Evolutionary conservation across 768 basidiomycete species (phyloP), one percentile per base, ranked within the genome.

Genomic region (Cystobasidium ongulense): DNA sequence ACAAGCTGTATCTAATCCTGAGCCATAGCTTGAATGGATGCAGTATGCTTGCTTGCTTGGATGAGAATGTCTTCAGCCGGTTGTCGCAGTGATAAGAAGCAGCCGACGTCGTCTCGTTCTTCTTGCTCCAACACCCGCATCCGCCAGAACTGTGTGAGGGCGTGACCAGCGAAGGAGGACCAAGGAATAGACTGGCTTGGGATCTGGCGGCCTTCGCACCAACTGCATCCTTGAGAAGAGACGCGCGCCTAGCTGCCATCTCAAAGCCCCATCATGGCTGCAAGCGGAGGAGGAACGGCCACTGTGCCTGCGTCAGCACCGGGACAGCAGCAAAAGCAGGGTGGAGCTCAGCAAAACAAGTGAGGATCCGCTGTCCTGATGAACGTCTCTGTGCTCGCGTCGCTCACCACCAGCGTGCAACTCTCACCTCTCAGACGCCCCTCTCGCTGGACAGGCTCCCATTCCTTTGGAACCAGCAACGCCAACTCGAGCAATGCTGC

Each of bases 361-460:
- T 50, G 46, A 50, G 46, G 46, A 8, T 4, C 46, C 46, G 8
- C 15, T 21, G 10, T 8, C 10, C 15, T n/a, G 4, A n/a, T 50
- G 46, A 4, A 11, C n/a, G 46, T n/a, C 3, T 11, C 18, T 50
- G 46, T 11, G 46, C 46, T 50, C 18, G 21, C 46, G 4, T 50
- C 4, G 15, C 46, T 4, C 5, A 50, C 18, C 46, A n/a, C n/a
- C n/a, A n/a, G n/a, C n/a, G n/a, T 50, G 18, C 46, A 4, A 8
- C 21, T 50, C 46, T 8, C 46, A 4, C 35, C 43, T 41, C 57
- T 2, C 43, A 64, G 63, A 46, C 63, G 63, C 10, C 63, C 63
- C 27, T 39, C 36, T 27, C 31, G 63, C 33, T 64, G 63, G 63
- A 64, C 38, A 39, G 63, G 63, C 23, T 64, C 63, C 10, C 63